A percentile compares a stretch with the other conserved stretches of the same genome.
These are phyloP conservation scores for Cutaneotrichosporon curvatum DNA, from an alignment of 1,284 basidiomycete genomes.

Conservation along the genomic window DNA sequence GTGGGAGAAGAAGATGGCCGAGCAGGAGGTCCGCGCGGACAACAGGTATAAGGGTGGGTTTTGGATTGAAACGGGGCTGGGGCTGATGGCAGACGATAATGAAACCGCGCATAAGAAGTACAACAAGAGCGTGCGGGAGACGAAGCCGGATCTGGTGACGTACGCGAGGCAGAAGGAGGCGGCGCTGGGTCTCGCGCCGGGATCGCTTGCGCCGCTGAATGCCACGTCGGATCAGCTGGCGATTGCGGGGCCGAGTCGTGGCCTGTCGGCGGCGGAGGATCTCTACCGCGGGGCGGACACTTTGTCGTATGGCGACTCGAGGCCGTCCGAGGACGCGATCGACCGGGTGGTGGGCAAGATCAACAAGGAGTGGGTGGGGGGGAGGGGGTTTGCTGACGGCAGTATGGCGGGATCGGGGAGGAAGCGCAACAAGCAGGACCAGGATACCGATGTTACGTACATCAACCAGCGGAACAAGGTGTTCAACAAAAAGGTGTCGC, in stretches of 20 bases:
- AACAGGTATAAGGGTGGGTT: constrained; percentile 46
- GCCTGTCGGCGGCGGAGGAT: constrained; percentile 59
- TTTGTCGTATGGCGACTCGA: constrained; percentile 85
- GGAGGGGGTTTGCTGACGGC: constrained; percentile 1
- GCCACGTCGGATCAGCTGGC: constrained; percentile 39
- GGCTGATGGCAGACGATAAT: constrained; percentile 63
- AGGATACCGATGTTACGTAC: constrained; percentile 92
- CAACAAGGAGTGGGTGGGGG: constrained; percentile 72
- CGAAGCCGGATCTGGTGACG: constrained; percentile 76
- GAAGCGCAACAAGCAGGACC: constrained; percentile 57
- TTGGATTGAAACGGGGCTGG: neutral
- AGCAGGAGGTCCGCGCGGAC: constrained; percentile 54
- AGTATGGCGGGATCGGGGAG: constrained; percentile 1
- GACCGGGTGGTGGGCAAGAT: constrained; percentile 87
- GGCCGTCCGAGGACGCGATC: constrained; percentile 87
- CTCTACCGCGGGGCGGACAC: constrained; percentile 86
- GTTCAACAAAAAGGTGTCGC: constrained; percentile 97
- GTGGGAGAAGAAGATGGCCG: constrained; percentile 80
- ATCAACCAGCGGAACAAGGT: constrained; percentile 98
- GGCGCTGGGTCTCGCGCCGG: constrained; percentile 64
- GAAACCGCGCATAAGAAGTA: constrained; percentile 82
- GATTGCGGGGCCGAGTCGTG: constrained; percentile 27
- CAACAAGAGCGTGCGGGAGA: constrained; percentile 76
- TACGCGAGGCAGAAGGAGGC: constrained; percentile 84
- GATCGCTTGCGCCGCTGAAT: constrained; percentile 50